phyloP scores from a whole-genome alignment of 2,329 filamentous ascomycete species.

The Alternaria arbusti region DNA sequence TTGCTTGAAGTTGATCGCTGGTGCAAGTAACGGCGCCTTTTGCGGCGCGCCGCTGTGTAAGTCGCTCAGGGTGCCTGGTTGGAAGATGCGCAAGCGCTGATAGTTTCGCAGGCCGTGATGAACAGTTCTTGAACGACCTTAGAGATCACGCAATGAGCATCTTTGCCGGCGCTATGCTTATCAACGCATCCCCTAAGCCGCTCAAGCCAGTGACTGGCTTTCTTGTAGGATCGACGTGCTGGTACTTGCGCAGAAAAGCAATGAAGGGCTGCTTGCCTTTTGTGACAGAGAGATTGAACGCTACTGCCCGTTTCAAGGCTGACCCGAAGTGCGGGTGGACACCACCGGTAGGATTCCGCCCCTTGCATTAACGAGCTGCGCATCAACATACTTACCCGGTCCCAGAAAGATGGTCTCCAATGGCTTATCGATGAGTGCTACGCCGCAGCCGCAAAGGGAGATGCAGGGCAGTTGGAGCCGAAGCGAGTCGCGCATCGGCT shows the following conservation, averaged over 20 bases:
- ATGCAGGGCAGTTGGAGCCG: slow-evolving; percentile 17
- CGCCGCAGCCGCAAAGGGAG: slow-evolving; percentile 12
- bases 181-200: slow-evolving; percentile 18
- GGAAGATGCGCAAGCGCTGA: not conserved
- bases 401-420: slow-evolving; percentile 22
- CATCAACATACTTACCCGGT: not conserved
- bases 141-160: slow-evolving; percentile 21
- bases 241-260: slow-evolving; percentile 14
- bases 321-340: slow-evolving; percentile 16
- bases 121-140: slow-evolving; percentile 15
- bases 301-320: slow-evolving; percentile 18
- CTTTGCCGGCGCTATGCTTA: slow-evolving; percentile 20
- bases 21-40: slow-evolving; percentile 22
- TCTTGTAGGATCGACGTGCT: slow-evolving; percentile 13
- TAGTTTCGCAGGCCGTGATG: slow-evolving; percentile 12
- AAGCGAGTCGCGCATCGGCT: slow-evolving; percentile 21
- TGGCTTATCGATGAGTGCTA: slow-evolving; percentile 24
- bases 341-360: slow-evolving; percentile 10
- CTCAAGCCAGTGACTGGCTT: slow-evolving; percentile 18
- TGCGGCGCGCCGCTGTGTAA: slow-evolving; percentile 23
- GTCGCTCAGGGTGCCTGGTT: not conserved
- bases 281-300: slow-evolving; percentile 19
- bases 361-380: not conserved
- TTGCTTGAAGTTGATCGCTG: slow-evolving; percentile 18
- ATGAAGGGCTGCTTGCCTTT: slow-evolving; percentile 19